Evolutionary conservation across 1,139 yeast genomes (phyloP).

Genomic region (Spencermartinsiella ligniputridi): DNA sequence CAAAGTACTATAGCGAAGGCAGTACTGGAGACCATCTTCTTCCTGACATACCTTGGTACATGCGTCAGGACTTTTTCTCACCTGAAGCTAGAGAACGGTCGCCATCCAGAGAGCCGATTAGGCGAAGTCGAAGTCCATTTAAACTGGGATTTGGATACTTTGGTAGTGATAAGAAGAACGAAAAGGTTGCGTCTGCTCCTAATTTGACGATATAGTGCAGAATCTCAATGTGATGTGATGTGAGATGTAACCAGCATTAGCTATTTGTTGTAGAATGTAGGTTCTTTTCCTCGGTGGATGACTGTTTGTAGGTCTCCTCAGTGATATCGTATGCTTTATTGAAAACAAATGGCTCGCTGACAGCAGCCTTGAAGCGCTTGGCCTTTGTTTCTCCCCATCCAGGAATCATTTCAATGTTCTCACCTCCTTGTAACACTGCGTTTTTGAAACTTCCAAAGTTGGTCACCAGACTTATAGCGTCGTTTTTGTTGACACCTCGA

Average conservation of each 20-base stretch:
- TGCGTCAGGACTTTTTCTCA: constrained; percentile 4
- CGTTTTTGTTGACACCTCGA: constrained; percentile 55
- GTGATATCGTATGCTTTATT: constrained; percentile 30
- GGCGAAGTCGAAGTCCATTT: constrained; percentile 1
- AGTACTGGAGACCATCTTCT: constrained; percentile 16
- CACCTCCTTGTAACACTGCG: constrained; percentile 42
- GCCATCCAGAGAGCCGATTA: constrained; percentile 5
- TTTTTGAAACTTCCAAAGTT: constrained; percentile 50
- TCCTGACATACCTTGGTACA: constrained; percentile 17
- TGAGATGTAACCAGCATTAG: too few relatives aligned
- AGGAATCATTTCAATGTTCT: constrained; percentile 33
- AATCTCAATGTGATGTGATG: too few relatives aligned
- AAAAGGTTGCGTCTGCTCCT: not conserved
- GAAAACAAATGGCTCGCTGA: constrained; percentile 51
- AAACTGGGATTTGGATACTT: not conserved
- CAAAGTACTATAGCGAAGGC: constrained; percentile 17
- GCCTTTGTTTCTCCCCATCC: constrained; percentile 59
- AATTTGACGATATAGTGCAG: not conserved
- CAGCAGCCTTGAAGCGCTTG: constrained; percentile 41
- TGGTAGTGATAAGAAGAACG: not conserved
- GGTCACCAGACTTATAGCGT: constrained; percentile 50
- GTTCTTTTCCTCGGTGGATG: too few relatives aligned
- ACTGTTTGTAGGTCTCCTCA: not conserved
- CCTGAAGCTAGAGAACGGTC: constrained; percentile 3
- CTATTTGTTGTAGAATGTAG: too few relatives aligned